phyloP scores from a whole-genome alignment of 306 rosid genomes.

The Cajanus cajan region DNA sequence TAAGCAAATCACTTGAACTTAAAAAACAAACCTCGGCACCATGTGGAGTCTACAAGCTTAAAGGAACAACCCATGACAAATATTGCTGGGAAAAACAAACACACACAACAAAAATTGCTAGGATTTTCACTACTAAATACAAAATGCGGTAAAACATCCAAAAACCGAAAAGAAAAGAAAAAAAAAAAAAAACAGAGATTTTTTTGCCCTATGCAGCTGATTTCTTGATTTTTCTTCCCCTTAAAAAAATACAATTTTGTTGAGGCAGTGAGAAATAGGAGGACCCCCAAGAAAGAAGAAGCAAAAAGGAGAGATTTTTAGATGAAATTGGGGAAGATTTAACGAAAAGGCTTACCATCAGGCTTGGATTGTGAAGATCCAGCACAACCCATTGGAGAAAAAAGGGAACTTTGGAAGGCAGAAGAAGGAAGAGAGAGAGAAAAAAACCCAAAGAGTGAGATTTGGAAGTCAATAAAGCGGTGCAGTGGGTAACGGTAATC shows the following conservation, averaged over 20 bases:
- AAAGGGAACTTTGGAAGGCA: background rate
- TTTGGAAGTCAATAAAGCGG: conserved; percentile 33
- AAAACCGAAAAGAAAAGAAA: background rate
- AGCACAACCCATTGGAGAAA: conserved; percentile 77
- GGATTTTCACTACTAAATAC: background rate
- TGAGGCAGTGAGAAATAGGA: background rate
- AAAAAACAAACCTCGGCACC: conserved; percentile 6
- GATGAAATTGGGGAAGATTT: conserved; percentile 5
- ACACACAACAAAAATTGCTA: background rate
- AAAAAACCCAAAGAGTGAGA: background rate
- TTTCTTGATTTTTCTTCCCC: background rate
- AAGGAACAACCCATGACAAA: background rate
- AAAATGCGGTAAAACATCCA: conserved; percentile 13
- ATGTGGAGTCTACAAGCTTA: background rate
- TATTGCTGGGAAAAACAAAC: background rate
- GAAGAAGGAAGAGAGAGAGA: background rate
- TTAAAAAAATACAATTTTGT: background rate
- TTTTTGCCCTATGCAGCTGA: background rate
- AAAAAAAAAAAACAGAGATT: background rate
- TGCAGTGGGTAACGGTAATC: background rate
- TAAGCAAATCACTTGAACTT: background rate
- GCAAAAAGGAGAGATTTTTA: conserved; percentile 1
- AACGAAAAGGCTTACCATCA: conserved; percentile 63
- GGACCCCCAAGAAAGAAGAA: background rate
- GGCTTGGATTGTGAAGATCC: conserved; percentile 82